phyloP scores from a whole-genome alignment of 768 basidiomycete genomes.

The Trametes meyenii region DNA sequence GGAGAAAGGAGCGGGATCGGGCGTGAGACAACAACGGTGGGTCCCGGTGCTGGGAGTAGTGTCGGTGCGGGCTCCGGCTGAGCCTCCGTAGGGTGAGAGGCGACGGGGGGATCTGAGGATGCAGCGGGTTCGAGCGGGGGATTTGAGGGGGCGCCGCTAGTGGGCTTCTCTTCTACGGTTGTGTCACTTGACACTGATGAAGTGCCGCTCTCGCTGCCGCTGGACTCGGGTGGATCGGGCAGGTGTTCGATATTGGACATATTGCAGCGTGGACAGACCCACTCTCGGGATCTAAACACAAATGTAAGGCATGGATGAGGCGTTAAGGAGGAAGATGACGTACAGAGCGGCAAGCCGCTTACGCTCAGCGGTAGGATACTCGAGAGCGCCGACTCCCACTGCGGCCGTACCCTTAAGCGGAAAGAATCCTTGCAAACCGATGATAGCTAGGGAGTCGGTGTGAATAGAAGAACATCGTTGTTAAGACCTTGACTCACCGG shows the following conservation, averaged over 20 bases:
- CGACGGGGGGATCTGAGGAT: slow-evolving; percentile 9
- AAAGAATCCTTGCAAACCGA: slow-evolving; percentile 88
- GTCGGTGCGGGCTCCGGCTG: slow-evolving; percentile 6
- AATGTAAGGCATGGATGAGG: background rate
- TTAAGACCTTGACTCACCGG: slow-evolving; percentile 52
- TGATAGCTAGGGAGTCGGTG: slow-evolving; percentile 58
- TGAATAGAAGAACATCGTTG: background rate
- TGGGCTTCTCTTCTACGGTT: slow-evolving; percentile 5
- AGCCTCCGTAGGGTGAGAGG: background rate
- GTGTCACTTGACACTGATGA: background rate
- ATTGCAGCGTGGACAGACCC: slow-evolving; percentile 77
- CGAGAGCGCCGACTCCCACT: slow-evolving; percentile 85
- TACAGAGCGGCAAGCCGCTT: slow-evolving; percentile 78
- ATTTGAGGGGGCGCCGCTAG: background rate
- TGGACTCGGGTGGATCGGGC: slow-evolving; percentile 56
- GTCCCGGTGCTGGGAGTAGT: background rate
- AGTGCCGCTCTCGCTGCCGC: background rate
- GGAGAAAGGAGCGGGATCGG: slow-evolving; percentile 29
- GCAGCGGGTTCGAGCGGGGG: slow-evolving; percentile 1
- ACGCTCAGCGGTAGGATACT: slow-evolving; percentile 73
- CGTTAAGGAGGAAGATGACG: slow-evolving; percentile 35
- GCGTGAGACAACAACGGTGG: slow-evolving; percentile 14
- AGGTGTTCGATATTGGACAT: slow-evolving; percentile 68
- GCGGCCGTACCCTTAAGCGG: slow-evolving; percentile 87
- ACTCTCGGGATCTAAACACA: slow-evolving; percentile 71